Base-by-base conservation (phyloP, 1,284 basidiomycete genomes). In the Heterobasidion parviporum region DNA sequence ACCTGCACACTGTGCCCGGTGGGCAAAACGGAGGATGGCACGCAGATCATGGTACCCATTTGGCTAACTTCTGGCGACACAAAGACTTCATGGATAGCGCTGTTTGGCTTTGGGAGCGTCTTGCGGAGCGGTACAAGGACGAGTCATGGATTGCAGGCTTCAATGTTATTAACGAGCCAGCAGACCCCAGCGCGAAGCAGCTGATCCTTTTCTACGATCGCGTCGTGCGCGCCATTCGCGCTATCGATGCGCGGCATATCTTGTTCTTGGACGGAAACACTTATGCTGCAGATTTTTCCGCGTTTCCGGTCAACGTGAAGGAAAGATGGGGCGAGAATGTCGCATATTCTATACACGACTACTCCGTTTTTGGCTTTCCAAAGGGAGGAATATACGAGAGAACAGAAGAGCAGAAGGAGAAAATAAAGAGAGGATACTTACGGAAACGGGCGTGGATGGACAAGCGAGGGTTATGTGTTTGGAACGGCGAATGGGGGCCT, bases 311-410 rank as follows among this genome's bases (percentile, higher is more conserved):
- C 57, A 74, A 75, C 2, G 71, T 73, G 54, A 68, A 70, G 56
- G 70, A 73, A 52, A 85, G 85, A 79, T 26, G 26, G 26, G 26
- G 26, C 26, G 68, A 52, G 1, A 90, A 90, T 62, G 78, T 79
- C 6, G 85, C 85, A 8, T 91, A 87, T 66, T 76, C 87, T 14
- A 87, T 90, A 59, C 89, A 92, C 64, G 89, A 90, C 68, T 89
- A 89, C 65, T 76, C 76, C 3, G 60, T 79, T 3, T 89, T 76
- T 64, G 89, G 89, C 3, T 91, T 92, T 67, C 87, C 87, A 0
- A 74, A 50, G 35, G 41, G 83, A 85, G 65, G 65, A 68, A 16
- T 88, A 87, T 62, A 26, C 26, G 70, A 68, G 14, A 69, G 80
- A 35, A 80, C 67, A 8, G 73, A 77, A 0, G 77, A 75, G 47